Evolutionary conservation across 345 rosid species (phyloP).

Genomic region (Anastatica hierochuntica): DNA sequence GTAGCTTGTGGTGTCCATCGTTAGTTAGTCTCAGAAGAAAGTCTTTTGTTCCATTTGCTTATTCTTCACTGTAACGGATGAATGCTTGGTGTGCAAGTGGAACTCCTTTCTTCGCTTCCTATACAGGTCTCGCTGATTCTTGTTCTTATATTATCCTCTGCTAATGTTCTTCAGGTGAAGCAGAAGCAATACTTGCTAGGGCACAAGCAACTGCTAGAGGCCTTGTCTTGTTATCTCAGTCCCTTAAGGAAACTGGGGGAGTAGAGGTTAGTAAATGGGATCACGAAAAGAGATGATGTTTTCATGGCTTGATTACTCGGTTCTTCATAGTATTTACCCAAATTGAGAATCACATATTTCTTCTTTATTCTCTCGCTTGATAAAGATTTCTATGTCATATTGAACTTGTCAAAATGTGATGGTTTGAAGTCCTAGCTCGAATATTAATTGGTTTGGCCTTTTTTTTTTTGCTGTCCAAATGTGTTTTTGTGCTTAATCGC

Average conservation of each 20-base stretch:
- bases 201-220: constrained; percentile 84
- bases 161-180: constrained; percentile 58
- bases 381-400: constrained; percentile 1
- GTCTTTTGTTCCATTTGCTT: not conserved
- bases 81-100: constrained; percentile 5
- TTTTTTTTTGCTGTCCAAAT: not conserved
- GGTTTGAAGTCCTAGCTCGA: not conserved
- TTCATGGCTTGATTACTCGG: constrained; percentile 7
- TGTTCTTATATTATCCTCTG: not conserved
- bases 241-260: constrained; percentile 76
- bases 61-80: not conserved
- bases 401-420: not conserved
- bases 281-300: not conserved
- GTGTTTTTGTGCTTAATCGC: not conserved
- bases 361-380: not conserved
- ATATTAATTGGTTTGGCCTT: not conserved
- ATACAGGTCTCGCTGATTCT: not conserved
- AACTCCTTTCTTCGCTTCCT: not conserved
- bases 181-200: constrained; percentile 79
- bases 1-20: not conserved
- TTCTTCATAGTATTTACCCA: constrained; percentile 5
- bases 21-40: not conserved
- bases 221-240: constrained; percentile 51
- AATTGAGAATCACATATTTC: not conserved
- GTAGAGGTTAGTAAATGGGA: constrained; percentile 49